Conservation (phyloP, 179 eudicot species). For the Silene vulgaris region DNA sequence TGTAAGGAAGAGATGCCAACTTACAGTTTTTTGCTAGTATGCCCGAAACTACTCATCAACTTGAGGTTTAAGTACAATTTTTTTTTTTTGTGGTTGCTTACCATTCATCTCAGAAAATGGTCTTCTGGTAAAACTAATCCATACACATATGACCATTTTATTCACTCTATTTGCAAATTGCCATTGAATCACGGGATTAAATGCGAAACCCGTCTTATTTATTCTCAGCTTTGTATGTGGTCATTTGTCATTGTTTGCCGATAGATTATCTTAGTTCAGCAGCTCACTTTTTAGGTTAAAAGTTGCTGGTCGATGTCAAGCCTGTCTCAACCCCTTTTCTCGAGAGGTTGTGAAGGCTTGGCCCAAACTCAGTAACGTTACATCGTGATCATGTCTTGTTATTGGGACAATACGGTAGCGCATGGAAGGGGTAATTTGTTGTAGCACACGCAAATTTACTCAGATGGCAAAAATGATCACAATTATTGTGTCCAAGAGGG, state of each 20-base stretch:
- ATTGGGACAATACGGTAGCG: neutral
- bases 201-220: neutral
- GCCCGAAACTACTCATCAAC: constrained; percentile 16
- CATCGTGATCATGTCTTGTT: no score
- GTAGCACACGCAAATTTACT: neutral
- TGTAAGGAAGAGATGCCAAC: constrained; percentile 15
- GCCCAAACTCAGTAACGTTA: no score
- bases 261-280: neutral
- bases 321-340: neutral
- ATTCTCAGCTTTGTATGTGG: neutral
- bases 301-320: no score
- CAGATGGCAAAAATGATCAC: constrained; percentile 1
- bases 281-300: neutral
- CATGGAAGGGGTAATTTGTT: neutral
- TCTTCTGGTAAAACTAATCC: constrained; percentile 18
- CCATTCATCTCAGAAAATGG: constrained; percentile 9
- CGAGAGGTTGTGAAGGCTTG: no score
- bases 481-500: neutral
- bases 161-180: constrained; percentile 11
- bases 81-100: constrained; percentile 18
- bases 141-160: constrained; percentile 16
- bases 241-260: neutral
- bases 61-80: constrained; percentile 3
- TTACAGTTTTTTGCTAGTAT: constrained; percentile 22
- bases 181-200: neutral